These are phyloP conservation scores for Magnolia officinalis DNA, from an alignment of 164 flowering plant genomes.

Conservation along the genomic window DNA sequence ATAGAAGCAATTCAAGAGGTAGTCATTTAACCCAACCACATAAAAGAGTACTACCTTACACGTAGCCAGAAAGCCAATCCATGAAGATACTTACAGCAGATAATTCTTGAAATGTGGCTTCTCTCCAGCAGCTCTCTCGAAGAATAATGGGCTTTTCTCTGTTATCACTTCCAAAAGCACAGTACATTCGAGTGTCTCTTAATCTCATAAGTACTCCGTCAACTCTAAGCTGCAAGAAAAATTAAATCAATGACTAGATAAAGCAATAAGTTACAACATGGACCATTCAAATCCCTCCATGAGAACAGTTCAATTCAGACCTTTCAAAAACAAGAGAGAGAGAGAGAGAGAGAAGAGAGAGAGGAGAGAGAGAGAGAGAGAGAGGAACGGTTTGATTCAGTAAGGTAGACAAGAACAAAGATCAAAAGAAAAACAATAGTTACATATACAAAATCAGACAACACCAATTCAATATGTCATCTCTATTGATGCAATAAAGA, in stretches of 20 bases:
- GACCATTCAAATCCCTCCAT: neutral
- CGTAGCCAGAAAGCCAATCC: neutral
- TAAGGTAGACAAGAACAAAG: no score
- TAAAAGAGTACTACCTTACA: neutral
- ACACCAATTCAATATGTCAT: no score
- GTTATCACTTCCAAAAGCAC: slow-evolving; percentile 39
- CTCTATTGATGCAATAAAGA: no score
- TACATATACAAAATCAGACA: no score
- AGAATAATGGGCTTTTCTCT: slow-evolving; percentile 47
- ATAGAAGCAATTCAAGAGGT: neutral
- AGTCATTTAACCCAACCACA: neutral
- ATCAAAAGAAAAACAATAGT: no score
- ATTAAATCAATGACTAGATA: slow-evolving; percentile 8
- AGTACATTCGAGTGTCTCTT: slow-evolving; percentile 89
- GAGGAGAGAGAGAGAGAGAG: neutral
- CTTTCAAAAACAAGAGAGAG: neutral
- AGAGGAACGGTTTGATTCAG: neutral
- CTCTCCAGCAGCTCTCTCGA: slow-evolving; percentile 93
- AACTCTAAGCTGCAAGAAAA: slow-evolving; percentile 74
- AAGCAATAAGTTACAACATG: neutral
- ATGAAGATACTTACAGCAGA: slow-evolving; percentile 43
- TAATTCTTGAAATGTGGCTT: slow-evolving; percentile 66
- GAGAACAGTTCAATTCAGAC: no score
- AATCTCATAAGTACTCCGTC: slow-evolving; percentile 95
- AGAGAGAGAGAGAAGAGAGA: neutral